phyloP scores from a whole-genome alignment of 2,329 filamentous ascomycete species.

The Mycosphaerella sp. region DNA sequence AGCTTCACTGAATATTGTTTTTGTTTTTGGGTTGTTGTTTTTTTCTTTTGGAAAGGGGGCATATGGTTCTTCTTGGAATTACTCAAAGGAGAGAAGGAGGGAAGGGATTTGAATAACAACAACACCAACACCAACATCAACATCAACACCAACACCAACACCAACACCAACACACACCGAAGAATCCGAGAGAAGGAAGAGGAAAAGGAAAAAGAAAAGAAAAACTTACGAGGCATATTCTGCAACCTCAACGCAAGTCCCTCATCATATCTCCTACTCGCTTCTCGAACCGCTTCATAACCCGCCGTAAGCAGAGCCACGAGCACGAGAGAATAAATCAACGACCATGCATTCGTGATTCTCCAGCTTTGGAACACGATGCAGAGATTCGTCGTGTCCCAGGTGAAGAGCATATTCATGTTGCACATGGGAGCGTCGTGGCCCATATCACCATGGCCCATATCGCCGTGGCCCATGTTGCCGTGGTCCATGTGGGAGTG shows the following conservation, averaged over 20 bases:
- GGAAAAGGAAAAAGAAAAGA: too few species aligned
- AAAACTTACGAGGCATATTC: slow-evolving; percentile 33
- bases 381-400: slow-evolving; percentile 88
- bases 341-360: slow-evolving; percentile 63
- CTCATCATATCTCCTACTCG: slow-evolving; percentile 68
- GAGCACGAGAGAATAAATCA: slow-evolving; percentile 74
- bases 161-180: too few species aligned
- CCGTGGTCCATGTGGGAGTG: slow-evolving; percentile 22
- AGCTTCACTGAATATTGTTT: background rate
- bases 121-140: too few species aligned
- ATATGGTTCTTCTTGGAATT: background rate
- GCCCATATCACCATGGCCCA: slow-evolving; percentile 40
- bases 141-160: too few species aligned
- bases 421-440: slow-evolving; percentile 55
- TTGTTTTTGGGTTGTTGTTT: too few species aligned
- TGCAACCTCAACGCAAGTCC: slow-evolving; percentile 46
- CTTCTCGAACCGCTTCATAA: slow-evolving; percentile 80
- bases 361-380: slow-evolving; percentile 94
- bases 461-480: slow-evolving; percentile 3
- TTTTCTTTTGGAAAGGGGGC: background rate
- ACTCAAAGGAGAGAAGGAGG: background rate
- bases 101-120: background rate
- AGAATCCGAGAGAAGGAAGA: too few species aligned
- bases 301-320: slow-evolving; percentile 80
- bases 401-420: slow-evolving; percentile 95